phyloP scores from a whole-genome alignment of 164 flowering plant species.

The Umbellularia californica region DNA sequence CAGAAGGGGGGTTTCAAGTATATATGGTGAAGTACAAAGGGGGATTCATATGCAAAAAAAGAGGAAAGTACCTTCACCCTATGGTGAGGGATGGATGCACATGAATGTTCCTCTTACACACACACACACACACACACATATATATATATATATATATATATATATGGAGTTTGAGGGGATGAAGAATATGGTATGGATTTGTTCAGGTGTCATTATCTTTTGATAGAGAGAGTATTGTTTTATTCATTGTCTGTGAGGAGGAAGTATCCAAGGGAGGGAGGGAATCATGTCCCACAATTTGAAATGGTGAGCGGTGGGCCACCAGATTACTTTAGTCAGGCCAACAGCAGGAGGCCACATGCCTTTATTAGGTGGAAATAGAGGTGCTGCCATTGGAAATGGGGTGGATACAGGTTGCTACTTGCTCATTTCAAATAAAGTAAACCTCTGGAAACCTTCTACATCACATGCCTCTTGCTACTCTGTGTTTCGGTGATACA shows the following conservation, averaged over 20 bases:
- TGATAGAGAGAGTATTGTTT: conserved; percentile 3
- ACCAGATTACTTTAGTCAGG: conserved; percentile 8
- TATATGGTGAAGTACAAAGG: too few relatives aligned
- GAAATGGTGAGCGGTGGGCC: background rate
- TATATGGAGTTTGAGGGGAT: background rate
- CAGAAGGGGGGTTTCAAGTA: too few relatives aligned
- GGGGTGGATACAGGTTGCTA: conserved; percentile 11
- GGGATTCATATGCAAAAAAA: too few relatives aligned
- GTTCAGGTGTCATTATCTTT: conserved; percentile 6
- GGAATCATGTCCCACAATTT: conserved; percentile 3
- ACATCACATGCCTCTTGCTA: background rate
- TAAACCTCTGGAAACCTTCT: conserved; percentile 5
- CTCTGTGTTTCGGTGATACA: background rate
- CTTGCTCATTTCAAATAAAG: conserved; percentile 13
- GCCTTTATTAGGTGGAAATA: conserved; percentile 16
- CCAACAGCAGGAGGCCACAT: conserved; percentile 14
- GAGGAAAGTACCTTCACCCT: too few relatives aligned
- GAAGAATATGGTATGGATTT: background rate
- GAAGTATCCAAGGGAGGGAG: conserved; percentile 1
- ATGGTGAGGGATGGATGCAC: too few relatives aligned
- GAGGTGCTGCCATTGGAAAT: conserved; percentile 5
- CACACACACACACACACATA: too few relatives aligned
- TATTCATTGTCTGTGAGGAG: background rate
- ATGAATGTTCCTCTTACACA: too few relatives aligned
- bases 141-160: too few relatives aligned